Base-by-base conservation (phyloP, 306 rosid species). In the Casuarina equisetifolia region DNA sequence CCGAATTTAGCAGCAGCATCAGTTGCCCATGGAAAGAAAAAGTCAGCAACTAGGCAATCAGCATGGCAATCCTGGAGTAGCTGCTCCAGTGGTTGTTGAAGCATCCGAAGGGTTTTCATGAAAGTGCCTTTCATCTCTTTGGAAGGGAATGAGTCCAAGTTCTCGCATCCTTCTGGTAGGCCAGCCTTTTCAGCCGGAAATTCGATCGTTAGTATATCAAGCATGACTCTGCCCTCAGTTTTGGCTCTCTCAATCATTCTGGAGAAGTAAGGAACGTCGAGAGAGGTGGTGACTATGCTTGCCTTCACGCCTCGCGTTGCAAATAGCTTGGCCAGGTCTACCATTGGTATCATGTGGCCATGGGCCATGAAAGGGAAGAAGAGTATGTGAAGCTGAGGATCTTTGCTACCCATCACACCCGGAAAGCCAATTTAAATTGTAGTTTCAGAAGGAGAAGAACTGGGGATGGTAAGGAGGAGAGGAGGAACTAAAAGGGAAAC, bases 111-210 rank as follows among this genome's bases (percentile, higher is more conserved):
- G 35, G 92, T 86, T 17, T 36, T 69, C 80, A 79, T 36, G 81
- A 91, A 89, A 9, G 0, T 3, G 0, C 2, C 39, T 3, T 11
- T 0, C 5, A 73, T 4, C 0, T 61, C 49, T 0, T 80, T 73
- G 2, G 82, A 19, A 5, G 72, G 2, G 0, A 86, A 2, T 0
- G 74, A 38, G 52, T 89, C 89, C 0, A 49, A 4, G 52, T 74
- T 86, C 45, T 91, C 94, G 13, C 82, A 79, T 0, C 90, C 91
- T 74, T 84, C 82, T 0, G 91, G 92, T 4, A 91, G 63, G 0
- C 91, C 93, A 0, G 78, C 70, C 44, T 84, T 48, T n/a, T 72
- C 46, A 0, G 71, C 1, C 0, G 92, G 90, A 69, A 92, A 89
- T 0, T 81, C 11, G 49, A 85, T 69, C 50, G 54, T 15, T 8